phyloP scores from a whole-genome alignment of 495 filamentous ascomycete genomes.

The Sordaria brevicollis region DNA sequence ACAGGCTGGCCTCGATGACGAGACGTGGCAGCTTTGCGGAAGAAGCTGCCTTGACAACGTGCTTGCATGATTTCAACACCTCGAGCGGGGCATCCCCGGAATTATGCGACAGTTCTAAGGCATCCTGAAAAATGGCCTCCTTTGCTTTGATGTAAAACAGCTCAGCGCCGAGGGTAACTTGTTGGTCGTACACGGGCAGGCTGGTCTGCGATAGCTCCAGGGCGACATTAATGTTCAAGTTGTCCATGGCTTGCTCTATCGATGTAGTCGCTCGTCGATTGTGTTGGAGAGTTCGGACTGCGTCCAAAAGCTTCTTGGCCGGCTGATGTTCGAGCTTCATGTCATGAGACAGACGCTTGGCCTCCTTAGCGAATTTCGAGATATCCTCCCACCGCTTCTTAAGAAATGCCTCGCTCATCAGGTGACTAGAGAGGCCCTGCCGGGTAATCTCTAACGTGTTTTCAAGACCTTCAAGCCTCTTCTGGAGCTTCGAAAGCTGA shows the following conservation, averaged over 20 bases:
- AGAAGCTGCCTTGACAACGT: neutral
- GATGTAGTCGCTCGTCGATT: neutral
- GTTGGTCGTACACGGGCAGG: slow-evolving; percentile 1
- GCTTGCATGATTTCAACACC: neutral
- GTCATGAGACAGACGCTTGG: neutral
- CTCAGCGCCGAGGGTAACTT: slow-evolving; percentile 6
- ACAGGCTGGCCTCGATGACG: slow-evolving; percentile 9
- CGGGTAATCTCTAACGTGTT: neutral
- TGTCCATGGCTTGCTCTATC: neutral
- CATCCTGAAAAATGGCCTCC: neutral
- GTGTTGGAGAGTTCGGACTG: slow-evolving; percentile 1
- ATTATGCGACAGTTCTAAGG: neutral
- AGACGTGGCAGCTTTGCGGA: slow-evolving; percentile 8
- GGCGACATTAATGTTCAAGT: neutral
- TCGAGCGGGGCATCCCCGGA: neutral
- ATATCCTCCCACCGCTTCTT: neutral
- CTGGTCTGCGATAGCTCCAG: neutral
- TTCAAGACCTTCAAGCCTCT: neutral
- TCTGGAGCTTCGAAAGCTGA: slow-evolving; percentile 9
- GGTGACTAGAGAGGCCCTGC: neutral
- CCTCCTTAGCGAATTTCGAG: neutral
- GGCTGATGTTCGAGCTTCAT: slow-evolving; percentile 8
- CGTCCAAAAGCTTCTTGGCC: slow-evolving; percentile 5
- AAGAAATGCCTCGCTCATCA: neutral
- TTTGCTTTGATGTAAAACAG: neutral